phyloP scores from a whole-genome alignment of 345 rosid genomes.

The Eucalyptus marginata region DNA sequence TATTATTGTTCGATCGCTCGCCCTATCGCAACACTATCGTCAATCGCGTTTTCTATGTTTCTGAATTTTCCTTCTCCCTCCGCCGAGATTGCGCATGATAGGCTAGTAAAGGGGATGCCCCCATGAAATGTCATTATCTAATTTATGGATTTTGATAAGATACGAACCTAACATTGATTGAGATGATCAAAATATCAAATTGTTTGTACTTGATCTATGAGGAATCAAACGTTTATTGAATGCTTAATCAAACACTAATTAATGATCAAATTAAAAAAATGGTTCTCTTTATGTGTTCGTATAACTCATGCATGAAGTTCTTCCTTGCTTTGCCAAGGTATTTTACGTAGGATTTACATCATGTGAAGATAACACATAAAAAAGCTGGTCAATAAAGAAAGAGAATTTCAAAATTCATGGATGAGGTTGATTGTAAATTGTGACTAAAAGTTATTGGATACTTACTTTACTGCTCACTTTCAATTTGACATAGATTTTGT shows the following conservation, averaged over 20 bases:
- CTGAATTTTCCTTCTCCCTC: slow-evolving; percentile 51
- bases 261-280: background rate
- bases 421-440: no score
- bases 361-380: no score
- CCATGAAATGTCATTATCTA: background rate
- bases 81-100: slow-evolving; percentile 34
- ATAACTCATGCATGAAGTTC: background rate
- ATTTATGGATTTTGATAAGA: background rate
- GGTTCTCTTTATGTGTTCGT: background rate
- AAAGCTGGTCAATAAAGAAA: no score
- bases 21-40: no score
- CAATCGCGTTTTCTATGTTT: background rate
- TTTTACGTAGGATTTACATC: background rate
- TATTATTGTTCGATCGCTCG: no score
- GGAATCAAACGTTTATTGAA: background rate
- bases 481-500: no score
- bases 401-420: no score
- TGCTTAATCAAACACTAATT: background rate
- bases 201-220: background rate
- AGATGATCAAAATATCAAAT: background rate
- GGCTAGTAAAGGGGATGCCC: background rate
- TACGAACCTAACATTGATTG: background rate
- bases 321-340: background rate
- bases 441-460: no score
- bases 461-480: no score